Evolutionary conservation across 1,139 yeast genomes (phyloP).

Genomic region (Nakaseomyces sp.): DNA sequence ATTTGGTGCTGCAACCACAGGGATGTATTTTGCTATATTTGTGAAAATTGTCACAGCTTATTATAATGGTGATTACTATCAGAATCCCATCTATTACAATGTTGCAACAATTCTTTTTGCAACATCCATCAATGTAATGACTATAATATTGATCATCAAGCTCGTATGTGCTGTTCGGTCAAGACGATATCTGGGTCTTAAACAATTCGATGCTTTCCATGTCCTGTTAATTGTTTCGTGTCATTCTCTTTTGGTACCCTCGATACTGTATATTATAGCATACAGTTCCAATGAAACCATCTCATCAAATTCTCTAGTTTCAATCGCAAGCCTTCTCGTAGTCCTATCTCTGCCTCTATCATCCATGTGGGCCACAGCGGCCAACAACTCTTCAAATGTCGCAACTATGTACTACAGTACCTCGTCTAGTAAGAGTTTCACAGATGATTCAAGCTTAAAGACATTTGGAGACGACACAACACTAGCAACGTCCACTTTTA

Average conservation of each 20-base stretch:
- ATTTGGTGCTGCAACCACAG: constrained; percentile 45
- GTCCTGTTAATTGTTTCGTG: constrained; percentile 67
- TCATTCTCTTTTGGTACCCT: constrained; percentile 78
- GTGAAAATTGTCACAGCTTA: constrained; percentile 32
- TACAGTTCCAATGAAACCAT: constrained; percentile 32
- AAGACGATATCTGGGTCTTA: constrained; percentile 66
- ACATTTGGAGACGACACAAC: constrained; percentile 6
- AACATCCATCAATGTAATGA: constrained; percentile 55
- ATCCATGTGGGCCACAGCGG: constrained; percentile 77
- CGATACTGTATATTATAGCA: constrained; percentile 51
- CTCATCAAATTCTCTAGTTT: constrained; percentile 31
- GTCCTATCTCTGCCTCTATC: constrained; percentile 72
- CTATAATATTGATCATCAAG: constrained; percentile 51
- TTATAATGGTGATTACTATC: constrained; percentile 21
- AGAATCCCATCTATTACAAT: constrained; percentile 35
- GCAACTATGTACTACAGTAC: constrained; percentile 9
- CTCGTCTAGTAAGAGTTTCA: neutral
- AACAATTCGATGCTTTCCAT: constrained; percentile 75
- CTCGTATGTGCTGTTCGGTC: constrained; percentile 58
- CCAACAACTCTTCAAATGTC: constrained; percentile 38
- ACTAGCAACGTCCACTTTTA: neutral
- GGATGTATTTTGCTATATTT: constrained; percentile 44
- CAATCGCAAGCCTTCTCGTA: constrained; percentile 39
- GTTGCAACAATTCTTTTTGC: constrained; percentile 58
- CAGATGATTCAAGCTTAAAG: neutral